A percentile compares a stretch with the other conserved stretches of the same genome.
These are phyloP conservation scores for Ceratobasidium sp. DNA, from an alignment of 1,284 basidiomycete genomes.

Conservation along the genomic window DNA sequence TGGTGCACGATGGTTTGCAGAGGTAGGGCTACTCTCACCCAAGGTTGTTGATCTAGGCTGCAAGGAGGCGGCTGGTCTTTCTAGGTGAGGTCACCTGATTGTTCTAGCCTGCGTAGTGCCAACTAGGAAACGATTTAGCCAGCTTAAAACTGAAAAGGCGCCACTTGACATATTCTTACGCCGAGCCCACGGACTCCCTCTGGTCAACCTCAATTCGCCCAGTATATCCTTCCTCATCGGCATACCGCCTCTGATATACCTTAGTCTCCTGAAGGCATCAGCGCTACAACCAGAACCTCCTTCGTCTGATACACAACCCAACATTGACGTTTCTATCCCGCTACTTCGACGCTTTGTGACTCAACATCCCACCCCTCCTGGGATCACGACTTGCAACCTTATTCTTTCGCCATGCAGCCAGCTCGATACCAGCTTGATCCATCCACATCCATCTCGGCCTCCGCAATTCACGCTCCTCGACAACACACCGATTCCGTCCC, in stretches of 20 bases:
- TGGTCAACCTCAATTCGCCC: conserved; percentile 70
- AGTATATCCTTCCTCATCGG: conserved; percentile 74
- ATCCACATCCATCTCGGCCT: conserved; percentile 6
- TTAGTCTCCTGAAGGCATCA: conserved; percentile 60
- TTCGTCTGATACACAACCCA: conserved; percentile 49
- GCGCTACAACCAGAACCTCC: conserved; percentile 40
- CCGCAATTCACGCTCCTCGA: conserved; percentile 18
- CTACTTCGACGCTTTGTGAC: conserved; percentile 59
- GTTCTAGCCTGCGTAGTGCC: neutral
- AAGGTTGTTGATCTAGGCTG: conserved; percentile 60
- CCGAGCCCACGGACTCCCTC: conserved; percentile 67
- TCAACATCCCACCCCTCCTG: conserved; percentile 52
- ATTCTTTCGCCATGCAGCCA: conserved; percentile 54
- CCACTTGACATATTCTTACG: conserved; percentile 73
- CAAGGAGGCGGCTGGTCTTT: conserved; percentile 61
- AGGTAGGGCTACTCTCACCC: conserved; percentile 62
- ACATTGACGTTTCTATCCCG: conserved; percentile 61
- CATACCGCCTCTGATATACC: conserved; percentile 70
- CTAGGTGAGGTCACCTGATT: conserved; percentile 56
- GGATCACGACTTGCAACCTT: conserved; percentile 65
- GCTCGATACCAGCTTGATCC: neutral
- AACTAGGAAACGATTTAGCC: neutral
- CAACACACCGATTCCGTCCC: neutral
- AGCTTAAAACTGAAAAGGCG: conserved; percentile 43
- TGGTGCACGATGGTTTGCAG: conserved; percentile 73